Percentiles rank a stretch among this genome's conserved stretches.
Conservation (phyloP, 805 yeast genomes). For the Metschnikowia kunwiensis region DNA sequence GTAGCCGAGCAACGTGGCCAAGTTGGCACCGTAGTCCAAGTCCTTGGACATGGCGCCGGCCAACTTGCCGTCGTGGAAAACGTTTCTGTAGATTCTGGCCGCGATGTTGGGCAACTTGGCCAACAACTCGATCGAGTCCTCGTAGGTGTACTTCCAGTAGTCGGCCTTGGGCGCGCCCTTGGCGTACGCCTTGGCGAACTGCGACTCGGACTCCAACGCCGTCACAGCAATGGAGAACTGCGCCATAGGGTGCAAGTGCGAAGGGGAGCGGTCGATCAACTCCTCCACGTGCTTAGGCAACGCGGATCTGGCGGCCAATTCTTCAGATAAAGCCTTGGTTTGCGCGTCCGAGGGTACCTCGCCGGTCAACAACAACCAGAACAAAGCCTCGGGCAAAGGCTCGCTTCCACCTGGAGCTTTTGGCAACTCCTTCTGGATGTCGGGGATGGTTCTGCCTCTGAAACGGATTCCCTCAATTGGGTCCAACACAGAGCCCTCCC, state of each 20-base stretch:
- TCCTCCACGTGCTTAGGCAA: slow-evolving; percentile 63
- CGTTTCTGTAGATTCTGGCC: slow-evolving; percentile 70
- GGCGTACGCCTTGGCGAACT: slow-evolving; percentile 70
- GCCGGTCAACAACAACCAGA: slow-evolving; percentile 77
- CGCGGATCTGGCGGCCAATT: slow-evolving; percentile 61
- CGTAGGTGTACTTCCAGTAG: slow-evolving; percentile 74
- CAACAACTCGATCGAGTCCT: slow-evolving; percentile 65
- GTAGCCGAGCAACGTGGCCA: slow-evolving; percentile 63
- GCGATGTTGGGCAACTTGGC: slow-evolving; percentile 74
- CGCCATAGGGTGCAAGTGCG: slow-evolving; percentile 78
- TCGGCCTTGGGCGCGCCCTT: slow-evolving; percentile 63
- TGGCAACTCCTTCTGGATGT: slow-evolving; percentile 66
- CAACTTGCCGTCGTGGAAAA: slow-evolving; percentile 52
- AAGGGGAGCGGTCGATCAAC: slow-evolving; percentile 61
- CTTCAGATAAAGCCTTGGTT: slow-evolving; percentile 52
- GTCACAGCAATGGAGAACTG: slow-evolving; percentile 74
- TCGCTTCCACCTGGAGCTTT: slow-evolving; percentile 55
- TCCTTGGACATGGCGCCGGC: slow-evolving; percentile 49
- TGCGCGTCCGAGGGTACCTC: slow-evolving; percentile 62
- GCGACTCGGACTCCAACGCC: slow-evolving; percentile 68
- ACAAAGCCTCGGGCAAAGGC: slow-evolving; percentile 72
- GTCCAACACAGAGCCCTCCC: slow-evolving; percentile 80
- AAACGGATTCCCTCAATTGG: slow-evolving; percentile 74
- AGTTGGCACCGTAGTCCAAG: slow-evolving; percentile 72
- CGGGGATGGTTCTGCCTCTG: slow-evolving; percentile 73